Percentiles rank a stretch among this genome's conserved stretches.
Evolutionary conservation across 2,329 filamentous ascomycete species (phyloP).

Genomic region (Fusarium sp.): DNA sequence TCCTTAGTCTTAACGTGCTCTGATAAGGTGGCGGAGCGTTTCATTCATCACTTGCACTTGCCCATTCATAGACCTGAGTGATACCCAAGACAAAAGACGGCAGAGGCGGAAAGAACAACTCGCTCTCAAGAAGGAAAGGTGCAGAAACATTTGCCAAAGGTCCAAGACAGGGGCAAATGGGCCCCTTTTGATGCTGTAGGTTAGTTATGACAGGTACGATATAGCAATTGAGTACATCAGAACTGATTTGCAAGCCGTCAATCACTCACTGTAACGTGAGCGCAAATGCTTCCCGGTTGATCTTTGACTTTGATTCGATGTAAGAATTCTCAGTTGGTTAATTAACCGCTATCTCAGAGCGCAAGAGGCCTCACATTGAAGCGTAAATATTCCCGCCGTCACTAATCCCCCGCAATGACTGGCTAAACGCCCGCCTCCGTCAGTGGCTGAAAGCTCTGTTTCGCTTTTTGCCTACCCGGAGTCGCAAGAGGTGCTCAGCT

Average conservation of each 20-base stretch:
- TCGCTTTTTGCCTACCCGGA: conserved; percentile 19
- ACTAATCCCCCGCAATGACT: conserved; percentile 22
- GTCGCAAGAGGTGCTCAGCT: conserved; percentile 18
- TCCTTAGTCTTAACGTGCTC: conserved; percentile 35
- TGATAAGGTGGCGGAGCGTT: conserved; percentile 50
- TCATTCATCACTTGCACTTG: conserved; percentile 44
- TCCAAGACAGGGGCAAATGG: conserved; percentile 10
- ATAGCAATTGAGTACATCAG: not conserved
- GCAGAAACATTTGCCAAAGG: conserved; percentile 13
- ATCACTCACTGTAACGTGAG: conserved; percentile 5
- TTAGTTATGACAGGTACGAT: conserved; percentile 27
- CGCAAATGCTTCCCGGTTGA: conserved; percentile 14
- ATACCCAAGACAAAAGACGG: conserved; percentile 33
- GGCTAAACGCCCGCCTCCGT: conserved; percentile 29
- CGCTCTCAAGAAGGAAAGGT: conserved; percentile 18
- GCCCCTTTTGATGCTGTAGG: conserved; percentile 18
- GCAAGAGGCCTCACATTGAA: conserved; percentile 22
- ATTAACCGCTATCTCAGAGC: conserved; percentile 22
- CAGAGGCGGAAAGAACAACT: conserved; percentile 27
- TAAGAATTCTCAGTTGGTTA: conserved; percentile 1
- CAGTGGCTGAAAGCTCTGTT: conserved; percentile 23
- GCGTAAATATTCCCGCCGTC: conserved; percentile 8
- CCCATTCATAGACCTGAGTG: conserved; percentile 37
- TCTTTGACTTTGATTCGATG: conserved; percentile 9
- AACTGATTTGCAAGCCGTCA: not conserved